Base-by-base conservation (phyloP, 83 land plant genomes). In the Thuja plicata region DNA sequence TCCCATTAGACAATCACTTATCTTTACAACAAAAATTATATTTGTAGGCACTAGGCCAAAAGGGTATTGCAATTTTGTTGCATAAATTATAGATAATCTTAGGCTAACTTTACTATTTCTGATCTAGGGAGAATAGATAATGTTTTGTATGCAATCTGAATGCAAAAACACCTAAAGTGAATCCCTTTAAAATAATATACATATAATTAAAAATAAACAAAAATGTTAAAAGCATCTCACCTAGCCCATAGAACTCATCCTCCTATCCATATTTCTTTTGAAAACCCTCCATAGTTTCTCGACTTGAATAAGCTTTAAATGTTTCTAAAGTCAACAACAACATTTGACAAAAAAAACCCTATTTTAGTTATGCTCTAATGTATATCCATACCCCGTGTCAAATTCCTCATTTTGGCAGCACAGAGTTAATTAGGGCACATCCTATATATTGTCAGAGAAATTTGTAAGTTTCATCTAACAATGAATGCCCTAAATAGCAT, bases 201-300 rank as follows among this genome's bases (percentile, higher is more conserved):
- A 76, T 34, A 35, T 32, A 38, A 76, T 7, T n/a, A 76, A 76
- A 74, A 11, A 27, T 34, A 3, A 27, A 34, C 3, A 76, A 0
- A 34, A 76, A 34, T 8, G 30, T 76, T 86, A 13, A 54, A 34
- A 86, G 43, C 70, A 55, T 54, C 45, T 76, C 92, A 96, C 97
- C 95, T 55, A 96, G 54, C 43, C 97, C 98, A 89, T 95, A 95
- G 89, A 97, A 97, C 12, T 92, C 94, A 40, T 94, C 94, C 85
- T 90, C 93, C 27, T 92, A 93, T 57, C 91, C 88, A 32, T 62
- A 54, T 88, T 87, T 32, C 46, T 88, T 85, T 30, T 86, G 55
- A 80, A 79, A 84, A 45, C 87, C 86, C 92, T 86, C 90, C 88
- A 90, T 87, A 55, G 90, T 70, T 78, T 46, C 41, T 37, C 90